A percentile compares a stretch with the other conserved stretches of the same genome.
Evolutionary conservation across 2,329 filamentous ascomycete genomes (phyloP).

Genomic region (Colletotrichum gigasporum): DNA sequence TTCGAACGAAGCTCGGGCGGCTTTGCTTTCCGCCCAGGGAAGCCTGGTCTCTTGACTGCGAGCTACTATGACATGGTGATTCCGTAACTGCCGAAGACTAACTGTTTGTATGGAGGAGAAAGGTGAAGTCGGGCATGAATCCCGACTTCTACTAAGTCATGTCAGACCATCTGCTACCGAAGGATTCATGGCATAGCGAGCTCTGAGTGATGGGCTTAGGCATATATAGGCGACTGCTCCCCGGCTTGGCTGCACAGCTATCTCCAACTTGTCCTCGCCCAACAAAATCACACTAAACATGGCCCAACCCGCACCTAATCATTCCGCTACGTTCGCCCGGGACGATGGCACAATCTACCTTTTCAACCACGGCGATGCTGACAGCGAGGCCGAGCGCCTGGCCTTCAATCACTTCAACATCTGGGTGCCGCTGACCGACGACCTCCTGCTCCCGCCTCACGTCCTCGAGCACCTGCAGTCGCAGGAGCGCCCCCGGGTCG

Average conservation of each 20-base stretch:
- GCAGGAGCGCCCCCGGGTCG: slow-evolving; percentile 15
- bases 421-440: slow-evolving; percentile 19
- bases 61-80: neutral
- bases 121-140: too few relatives aligned
- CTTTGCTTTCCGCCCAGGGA: neutral
- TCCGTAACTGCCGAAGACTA: neutral
- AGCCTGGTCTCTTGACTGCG: neutral
- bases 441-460: slow-evolving; percentile 11
- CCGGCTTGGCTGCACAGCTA: too few relatives aligned
- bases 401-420: slow-evolving; percentile 27
- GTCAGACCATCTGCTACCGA: too few relatives aligned
- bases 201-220: too few relatives aligned
- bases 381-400: slow-evolving; percentile 21
- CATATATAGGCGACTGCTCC: too few relatives aligned
- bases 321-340: slow-evolving; percentile 1
- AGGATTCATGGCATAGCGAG: too few relatives aligned
- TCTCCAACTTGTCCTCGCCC: too few relatives aligned
- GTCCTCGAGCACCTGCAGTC: slow-evolving; percentile 5
- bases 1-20: too few relatives aligned
- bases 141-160: too few relatives aligned
- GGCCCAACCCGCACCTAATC: neutral
- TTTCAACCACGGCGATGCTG: slow-evolving; percentile 19
- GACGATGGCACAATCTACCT: slow-evolving; percentile 22
- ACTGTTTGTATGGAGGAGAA: too few relatives aligned
- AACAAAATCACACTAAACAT: neutral